Evolutionary conservation across 177 flowering plant genomes (phyloP).

Genomic region (Vitis hybrid): DNA sequence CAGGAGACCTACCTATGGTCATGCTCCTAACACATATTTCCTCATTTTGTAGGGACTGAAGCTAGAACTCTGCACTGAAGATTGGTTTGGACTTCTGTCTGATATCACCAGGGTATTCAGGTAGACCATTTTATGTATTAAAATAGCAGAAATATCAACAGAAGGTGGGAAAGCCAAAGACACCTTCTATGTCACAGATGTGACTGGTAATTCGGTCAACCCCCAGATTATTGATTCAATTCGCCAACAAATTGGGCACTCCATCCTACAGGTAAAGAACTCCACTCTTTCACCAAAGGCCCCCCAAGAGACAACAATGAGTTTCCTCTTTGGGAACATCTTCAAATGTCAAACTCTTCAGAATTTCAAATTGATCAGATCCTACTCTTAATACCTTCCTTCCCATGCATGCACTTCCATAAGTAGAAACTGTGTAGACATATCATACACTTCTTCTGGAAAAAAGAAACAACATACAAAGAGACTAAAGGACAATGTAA

Average conservation of each 20-base stretch:
- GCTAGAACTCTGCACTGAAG: slow-evolving; percentile 68
- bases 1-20: too few relatives aligned
- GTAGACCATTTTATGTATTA: slow-evolving; percentile 67
- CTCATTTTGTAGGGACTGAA: slow-evolving; percentile 60
- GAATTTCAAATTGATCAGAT: slow-evolving; percentile 52
- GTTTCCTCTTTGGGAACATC: slow-evolving; percentile 61
- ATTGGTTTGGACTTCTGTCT: slow-evolving; percentile 78
- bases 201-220: slow-evolving; percentile 71
- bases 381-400: slow-evolving; percentile 32
- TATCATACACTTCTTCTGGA: slow-evolving; percentile 1
- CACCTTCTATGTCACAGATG: slow-evolving; percentile 77
- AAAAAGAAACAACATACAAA: background rate
- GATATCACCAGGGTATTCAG: slow-evolving; percentile 83
- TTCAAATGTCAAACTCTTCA: slow-evolving; percentile 51
- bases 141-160: slow-evolving; percentile 75
- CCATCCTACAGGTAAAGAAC: slow-evolving; percentile 48
- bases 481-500: slow-evolving; percentile 4
- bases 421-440: slow-evolving; percentile 18
- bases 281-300: slow-evolving; percentile 28
- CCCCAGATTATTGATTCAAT: slow-evolving; percentile 62
- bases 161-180: slow-evolving; percentile 62
- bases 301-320: slow-evolving; percentile 44
- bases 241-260: slow-evolving; percentile 65
- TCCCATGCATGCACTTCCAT: background rate
- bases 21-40: background rate